These are phyloP conservation scores for Rutstroemia sp. DNA, from an alignment of 2,329 filamentous ascomycete species.

Conservation along the genomic window DNA sequence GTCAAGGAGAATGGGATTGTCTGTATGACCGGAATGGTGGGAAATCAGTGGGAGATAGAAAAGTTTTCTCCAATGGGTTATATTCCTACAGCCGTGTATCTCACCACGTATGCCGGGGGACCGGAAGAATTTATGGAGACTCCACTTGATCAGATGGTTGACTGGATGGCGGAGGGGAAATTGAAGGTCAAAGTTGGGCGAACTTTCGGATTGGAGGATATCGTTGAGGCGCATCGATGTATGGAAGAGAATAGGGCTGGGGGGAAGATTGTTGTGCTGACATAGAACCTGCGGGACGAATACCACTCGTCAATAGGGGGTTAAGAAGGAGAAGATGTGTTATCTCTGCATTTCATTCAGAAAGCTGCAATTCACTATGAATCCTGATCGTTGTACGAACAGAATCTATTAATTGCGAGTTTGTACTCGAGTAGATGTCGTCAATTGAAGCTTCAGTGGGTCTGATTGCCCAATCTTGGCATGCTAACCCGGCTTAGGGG, in stretches of 20 bases:
- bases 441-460: no score
- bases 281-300: conserved; percentile 10
- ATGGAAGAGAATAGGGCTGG: conserved; percentile 38
- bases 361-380: no score
- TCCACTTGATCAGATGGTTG: conserved; percentile 34
- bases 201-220: conserved; percentile 37
- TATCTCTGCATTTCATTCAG: no score
- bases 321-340: no score
- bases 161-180: conserved; percentile 32
- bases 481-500: no score
- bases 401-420: no score
- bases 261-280: conserved; percentile 38
- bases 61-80: conserved; percentile 36
- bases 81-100: conserved; percentile 33
- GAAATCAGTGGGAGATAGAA: conserved; percentile 33
- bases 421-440: no score
- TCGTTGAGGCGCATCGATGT: conserved; percentile 37
- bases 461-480: no score
- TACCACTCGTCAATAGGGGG: no score
- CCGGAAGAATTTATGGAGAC: conserved; percentile 34
- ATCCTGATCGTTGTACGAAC: no score
- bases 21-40: conserved; percentile 40
- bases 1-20: conserved; percentile 33
- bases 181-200: conserved; percentile 36
- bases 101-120: conserved; percentile 36